phyloP scores from a whole-genome alignment of 495 filamentous ascomycete genomes.

The Neurospora cerealis region DNA sequence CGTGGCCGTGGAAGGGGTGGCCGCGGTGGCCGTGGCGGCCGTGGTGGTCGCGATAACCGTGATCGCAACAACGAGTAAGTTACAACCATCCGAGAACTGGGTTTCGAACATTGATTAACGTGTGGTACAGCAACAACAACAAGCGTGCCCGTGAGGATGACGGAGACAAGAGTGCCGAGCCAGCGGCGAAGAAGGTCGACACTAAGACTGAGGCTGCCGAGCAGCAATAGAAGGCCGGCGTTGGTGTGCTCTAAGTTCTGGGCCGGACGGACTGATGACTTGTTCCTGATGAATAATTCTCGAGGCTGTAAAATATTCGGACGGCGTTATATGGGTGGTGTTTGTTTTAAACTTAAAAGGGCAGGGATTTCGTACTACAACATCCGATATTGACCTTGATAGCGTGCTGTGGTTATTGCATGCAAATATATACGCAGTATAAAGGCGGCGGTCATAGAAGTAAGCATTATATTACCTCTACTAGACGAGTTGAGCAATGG shows the following conservation, averaged over 20 bases:
- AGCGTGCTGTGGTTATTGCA: not conserved
- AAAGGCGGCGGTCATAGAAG: not conserved
- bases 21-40: conserved; percentile 31
- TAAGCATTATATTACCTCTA: not conserved
- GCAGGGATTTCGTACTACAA: not conserved
- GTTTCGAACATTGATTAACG: conserved; percentile 12
- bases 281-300: not conserved
- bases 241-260: not conserved
- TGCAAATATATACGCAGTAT: not conserved
- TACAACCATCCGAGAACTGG: not conserved
- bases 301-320: not conserved
- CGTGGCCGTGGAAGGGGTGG: conserved; percentile 32
- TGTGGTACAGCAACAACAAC: conserved; percentile 22
- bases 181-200: conserved; percentile 22
- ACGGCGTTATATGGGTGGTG: not conserved
- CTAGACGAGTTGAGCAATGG: not conserved
- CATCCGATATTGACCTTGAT: not conserved
- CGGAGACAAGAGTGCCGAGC: conserved; percentile 13
- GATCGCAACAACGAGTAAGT: conserved; percentile 21
- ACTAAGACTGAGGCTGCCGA: not conserved
- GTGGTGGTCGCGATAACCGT: conserved; percentile 28
- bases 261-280: not conserved
- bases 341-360: not conserved
- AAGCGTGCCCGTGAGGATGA: conserved; percentile 39
- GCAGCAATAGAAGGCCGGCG: not conserved